Percentiles rank a stretch among this genome's conserved stretches.
Evolutionary conservation across 2,329 filamentous ascomycete species (phyloP).

Genomic region (Lecanicillium sp.): DNA sequence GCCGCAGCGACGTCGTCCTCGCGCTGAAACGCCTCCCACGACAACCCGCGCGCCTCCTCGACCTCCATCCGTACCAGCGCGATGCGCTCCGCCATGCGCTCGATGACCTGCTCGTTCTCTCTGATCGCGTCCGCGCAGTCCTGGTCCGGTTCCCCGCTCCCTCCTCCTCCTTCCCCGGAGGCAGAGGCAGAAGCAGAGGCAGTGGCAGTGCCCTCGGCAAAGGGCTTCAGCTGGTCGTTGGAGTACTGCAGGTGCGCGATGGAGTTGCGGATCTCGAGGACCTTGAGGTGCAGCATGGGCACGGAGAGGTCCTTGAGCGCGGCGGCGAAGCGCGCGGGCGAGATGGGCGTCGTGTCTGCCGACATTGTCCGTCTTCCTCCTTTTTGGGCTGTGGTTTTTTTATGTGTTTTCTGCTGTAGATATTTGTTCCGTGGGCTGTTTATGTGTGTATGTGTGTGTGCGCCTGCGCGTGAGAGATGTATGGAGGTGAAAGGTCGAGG

Average conservation of each 20-base stretch:
- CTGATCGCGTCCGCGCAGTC: conserved; percentile 69
- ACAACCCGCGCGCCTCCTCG: conserved; percentile 45
- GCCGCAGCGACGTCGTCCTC: conserved; percentile 37
- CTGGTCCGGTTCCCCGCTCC: conserved; percentile 46
- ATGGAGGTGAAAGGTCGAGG: background rate
- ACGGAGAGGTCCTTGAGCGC: conserved; percentile 63
- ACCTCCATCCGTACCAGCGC: conserved; percentile 59
- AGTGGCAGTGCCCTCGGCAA: conserved; percentile 45
- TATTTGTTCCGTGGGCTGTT: background rate
- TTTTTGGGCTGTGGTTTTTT: background rate
- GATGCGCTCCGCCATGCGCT: conserved; percentile 61
- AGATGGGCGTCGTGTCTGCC: conserved; percentile 55
- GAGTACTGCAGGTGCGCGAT: conserved; percentile 68
- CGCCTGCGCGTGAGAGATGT: background rate
- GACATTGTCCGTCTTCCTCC: conserved; percentile 58
- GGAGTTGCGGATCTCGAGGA: conserved; percentile 68
- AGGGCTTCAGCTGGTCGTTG: conserved; percentile 66
- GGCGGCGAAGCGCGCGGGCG: conserved; percentile 55
- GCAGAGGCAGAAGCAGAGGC: conserved; percentile 21
- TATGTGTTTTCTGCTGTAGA: too few species aligned
- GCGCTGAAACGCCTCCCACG: conserved; percentile 52
- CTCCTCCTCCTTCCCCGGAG: too few species aligned
- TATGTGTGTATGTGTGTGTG: background rate
- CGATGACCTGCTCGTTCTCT: conserved; percentile 66
- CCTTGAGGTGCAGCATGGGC: conserved; percentile 64